Conservation (phyloP, 768 basidiomycete species). For the Asterophora lycoperdoides region DNA sequence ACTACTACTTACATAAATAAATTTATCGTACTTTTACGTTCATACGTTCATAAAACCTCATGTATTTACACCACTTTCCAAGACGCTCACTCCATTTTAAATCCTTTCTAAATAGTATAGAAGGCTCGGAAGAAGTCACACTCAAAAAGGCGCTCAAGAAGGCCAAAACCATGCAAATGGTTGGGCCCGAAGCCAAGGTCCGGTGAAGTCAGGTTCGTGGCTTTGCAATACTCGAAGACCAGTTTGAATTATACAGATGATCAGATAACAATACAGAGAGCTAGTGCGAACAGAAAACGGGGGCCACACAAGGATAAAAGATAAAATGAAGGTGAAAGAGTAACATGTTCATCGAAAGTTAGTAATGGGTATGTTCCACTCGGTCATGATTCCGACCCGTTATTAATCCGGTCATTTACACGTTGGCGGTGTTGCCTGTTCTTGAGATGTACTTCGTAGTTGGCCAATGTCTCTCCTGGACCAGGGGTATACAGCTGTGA, state of each 20-base stretch:
- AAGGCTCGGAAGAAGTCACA: too few relatives aligned
- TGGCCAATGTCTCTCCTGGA: constrained; percentile 77
- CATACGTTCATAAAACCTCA: too few relatives aligned
- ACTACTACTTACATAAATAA: too few relatives aligned
- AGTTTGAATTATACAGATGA: constrained; percentile 22
- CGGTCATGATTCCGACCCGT: constrained; percentile 18
- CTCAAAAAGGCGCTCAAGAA: too few relatives aligned
- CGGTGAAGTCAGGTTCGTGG: too few relatives aligned
- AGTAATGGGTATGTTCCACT: constrained; percentile 9
- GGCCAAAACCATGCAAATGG: too few relatives aligned
- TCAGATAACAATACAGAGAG: constrained; percentile 35
- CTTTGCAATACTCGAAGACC: too few relatives aligned
- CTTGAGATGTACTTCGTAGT: constrained; percentile 91
- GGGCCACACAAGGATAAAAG: constrained; percentile 5
- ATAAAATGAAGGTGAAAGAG: constrained; percentile 7
- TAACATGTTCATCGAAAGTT: not conserved
- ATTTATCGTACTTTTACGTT: too few relatives aligned
- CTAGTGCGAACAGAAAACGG: constrained; percentile 12
- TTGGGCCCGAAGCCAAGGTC: too few relatives aligned
- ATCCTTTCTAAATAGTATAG: too few relatives aligned
- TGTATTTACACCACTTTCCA: too few relatives aligned
- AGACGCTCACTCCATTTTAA: too few relatives aligned
- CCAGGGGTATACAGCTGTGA: constrained; percentile 84
- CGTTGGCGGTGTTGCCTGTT: constrained; percentile 76
- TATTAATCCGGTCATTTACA: constrained; percentile 55